These are phyloP conservation scores for Suillus paluster DNA, from an alignment of 768 basidiomycete species.

Conservation along the genomic window DNA sequence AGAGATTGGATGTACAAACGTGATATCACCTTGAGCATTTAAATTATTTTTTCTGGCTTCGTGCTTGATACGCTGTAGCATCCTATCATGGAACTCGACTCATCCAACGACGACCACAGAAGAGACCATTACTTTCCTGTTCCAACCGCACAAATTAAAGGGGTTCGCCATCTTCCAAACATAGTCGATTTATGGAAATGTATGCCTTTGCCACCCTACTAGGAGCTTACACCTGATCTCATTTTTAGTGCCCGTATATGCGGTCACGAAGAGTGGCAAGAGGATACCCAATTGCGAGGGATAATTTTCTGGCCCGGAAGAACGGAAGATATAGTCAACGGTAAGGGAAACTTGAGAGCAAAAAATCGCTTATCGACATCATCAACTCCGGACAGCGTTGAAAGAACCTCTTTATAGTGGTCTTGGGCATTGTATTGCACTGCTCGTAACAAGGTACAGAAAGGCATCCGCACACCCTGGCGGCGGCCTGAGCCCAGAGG, in stretches of 20 bases:
- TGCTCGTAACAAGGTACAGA: not conserved
- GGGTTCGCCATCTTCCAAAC: not conserved
- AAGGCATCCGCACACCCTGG: not conserved
- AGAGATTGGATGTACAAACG: not conserved
- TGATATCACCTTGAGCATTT: not conserved
- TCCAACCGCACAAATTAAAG: not conserved
- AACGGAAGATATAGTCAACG: too few relatives aligned
- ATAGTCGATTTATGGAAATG: not conserved
- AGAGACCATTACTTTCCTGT: not conserved
- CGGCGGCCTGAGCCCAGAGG: not conserved
- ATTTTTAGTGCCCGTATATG: not conserved
- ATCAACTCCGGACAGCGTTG: not conserved
- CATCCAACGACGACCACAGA: not conserved
- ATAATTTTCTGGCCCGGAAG: not conserved
- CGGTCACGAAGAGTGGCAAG: not conserved
- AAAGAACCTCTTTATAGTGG: not conserved
- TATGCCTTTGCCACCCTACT: not conserved
- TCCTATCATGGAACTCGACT: not conserved
- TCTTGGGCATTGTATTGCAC: not conserved
- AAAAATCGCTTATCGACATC: not conserved
- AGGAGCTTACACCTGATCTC: not conserved
- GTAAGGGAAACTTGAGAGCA: not conserved
- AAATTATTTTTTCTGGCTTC: not conserved
- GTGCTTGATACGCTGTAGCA: not conserved
- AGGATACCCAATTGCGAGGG: not conserved